These are phyloP conservation scores for Collybiopsis confluens DNA, from an alignment of 768 basidiomycete genomes.

Conservation along the genomic window DNA sequence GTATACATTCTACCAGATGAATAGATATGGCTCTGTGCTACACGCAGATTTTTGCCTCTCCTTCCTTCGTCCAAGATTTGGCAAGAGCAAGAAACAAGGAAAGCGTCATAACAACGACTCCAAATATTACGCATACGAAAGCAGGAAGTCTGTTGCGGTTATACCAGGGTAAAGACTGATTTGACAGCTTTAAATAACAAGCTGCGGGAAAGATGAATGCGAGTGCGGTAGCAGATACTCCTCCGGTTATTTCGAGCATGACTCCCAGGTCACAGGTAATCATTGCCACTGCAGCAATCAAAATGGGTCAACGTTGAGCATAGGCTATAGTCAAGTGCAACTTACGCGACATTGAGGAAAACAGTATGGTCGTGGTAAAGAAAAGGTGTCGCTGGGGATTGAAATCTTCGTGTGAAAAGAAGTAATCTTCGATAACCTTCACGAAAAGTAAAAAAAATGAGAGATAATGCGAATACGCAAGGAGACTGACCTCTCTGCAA, in stretches of 20 bases:
- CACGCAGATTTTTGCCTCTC: conserved; percentile 67
- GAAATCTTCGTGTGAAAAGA: conserved; percentile 87
- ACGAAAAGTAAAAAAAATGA: background rate
- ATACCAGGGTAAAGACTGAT: conserved; percentile 55
- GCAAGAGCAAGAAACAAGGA: conserved; percentile 73
- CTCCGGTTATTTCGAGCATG: conserved; percentile 97
- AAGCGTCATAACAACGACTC: conserved; percentile 68
- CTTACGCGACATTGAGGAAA: conserved; percentile 78
- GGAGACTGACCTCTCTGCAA: conserved; percentile 76
- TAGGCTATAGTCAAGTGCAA: conserved; percentile 8
- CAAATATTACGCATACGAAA: conserved; percentile 67
- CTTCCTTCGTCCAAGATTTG: conserved; percentile 75
- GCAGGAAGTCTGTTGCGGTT: conserved; percentile 75
- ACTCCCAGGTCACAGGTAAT: conserved; percentile 97
- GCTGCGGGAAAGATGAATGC: conserved; percentile 91
- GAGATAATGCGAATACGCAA: background rate
- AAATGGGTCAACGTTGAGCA: too few relatives aligned
- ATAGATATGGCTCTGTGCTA: conserved; percentile 24
- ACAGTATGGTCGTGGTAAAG: conserved; percentile 83
- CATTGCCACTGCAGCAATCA: conserved; percentile 73
- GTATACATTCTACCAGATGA: background rate
- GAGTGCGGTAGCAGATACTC: conserved; percentile 85
- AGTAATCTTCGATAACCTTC: conserved; percentile 92
- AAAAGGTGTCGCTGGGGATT: conserved; percentile 80
- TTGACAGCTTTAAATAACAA: conserved; percentile 76